Conservation (phyloP, 2,329 filamentous ascomycete species). For the Trichoderma polysporum region DNA sequence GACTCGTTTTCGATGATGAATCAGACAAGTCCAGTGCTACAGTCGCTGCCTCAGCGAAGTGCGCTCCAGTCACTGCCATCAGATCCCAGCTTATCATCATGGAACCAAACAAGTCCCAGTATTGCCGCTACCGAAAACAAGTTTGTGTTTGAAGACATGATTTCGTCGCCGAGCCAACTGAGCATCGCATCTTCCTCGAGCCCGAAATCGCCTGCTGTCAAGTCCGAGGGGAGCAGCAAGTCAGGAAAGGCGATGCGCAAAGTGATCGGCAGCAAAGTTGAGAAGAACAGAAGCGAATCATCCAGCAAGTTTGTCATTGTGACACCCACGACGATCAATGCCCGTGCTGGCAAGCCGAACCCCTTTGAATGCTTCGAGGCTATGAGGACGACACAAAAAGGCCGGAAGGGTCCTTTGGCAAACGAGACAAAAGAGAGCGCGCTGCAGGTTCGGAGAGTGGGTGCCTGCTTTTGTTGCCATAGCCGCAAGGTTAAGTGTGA, state of each 20-base stretch:
- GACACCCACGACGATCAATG: slow-evolving; percentile 53
- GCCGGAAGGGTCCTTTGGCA: slow-evolving; percentile 56
- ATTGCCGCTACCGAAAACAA: slow-evolving; percentile 33
- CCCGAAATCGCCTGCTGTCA: slow-evolving; percentile 32
- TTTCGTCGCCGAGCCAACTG: slow-evolving; percentile 33
- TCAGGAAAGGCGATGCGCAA: slow-evolving; percentile 42
- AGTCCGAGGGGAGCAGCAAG: slow-evolving; percentile 31
- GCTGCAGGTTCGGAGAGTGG: slow-evolving; percentile 52
- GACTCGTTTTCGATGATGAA: slow-evolving; percentile 31
- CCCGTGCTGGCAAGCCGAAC: slow-evolving; percentile 51
- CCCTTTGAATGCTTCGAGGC: slow-evolving; percentile 57
- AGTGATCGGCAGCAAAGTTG: slow-evolving; percentile 44
- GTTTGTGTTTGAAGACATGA: slow-evolving; percentile 42
- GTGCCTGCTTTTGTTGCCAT: slow-evolving; percentile 61
- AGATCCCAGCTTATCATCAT: slow-evolving; percentile 32
- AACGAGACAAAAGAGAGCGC: slow-evolving; percentile 56
- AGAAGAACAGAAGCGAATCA: slow-evolving; percentile 45
- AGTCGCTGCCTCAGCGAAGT: slow-evolving; percentile 36
- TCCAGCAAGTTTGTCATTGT: slow-evolving; percentile 55
- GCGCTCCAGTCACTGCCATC: slow-evolving; percentile 29
- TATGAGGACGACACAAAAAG: slow-evolving; percentile 52
- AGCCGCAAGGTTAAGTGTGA: slow-evolving; percentile 60
- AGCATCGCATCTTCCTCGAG: slow-evolving; percentile 32
- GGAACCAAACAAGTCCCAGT: slow-evolving; percentile 41
- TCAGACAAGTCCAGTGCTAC: slow-evolving; percentile 37